Base-by-base conservation (phyloP, 148 eudicot species). In the Euryodendron excelsum region DNA sequence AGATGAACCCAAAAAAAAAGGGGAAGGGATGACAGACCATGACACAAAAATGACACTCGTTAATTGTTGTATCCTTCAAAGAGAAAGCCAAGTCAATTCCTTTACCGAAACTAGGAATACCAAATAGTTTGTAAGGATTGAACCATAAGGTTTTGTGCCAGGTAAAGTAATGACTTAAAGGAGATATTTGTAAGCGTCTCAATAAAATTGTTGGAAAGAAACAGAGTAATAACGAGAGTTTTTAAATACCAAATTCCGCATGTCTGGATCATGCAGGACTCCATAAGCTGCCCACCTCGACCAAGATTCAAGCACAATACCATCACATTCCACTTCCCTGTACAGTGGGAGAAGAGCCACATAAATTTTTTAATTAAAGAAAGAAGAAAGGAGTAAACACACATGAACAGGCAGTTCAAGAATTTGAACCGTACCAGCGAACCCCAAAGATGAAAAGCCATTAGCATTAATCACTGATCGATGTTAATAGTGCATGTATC, bases 301-400 rank as follows among this genome's bases (percentile, higher is more conserved):
- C 99, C 99, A 96, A 59, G 99, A 92, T 82, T 96, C 99, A 28
- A 96, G 91, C 59, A 93, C 99, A 76, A 96, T 82, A 73, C 99
- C 99, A 83, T 96, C 98, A 87, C 89, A 96, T 61, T 69, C 91
- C 93, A 93, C 87, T 80, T 96, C 99, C 88, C 99, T 96, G 80
- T 15, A 71, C 56, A 82, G 60, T 64, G 30, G 74, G 41, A 44
- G 44, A 13, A 25, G 61, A 76, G 34, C 21, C 47, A 50, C 2
- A 21, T 31, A 52, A 50, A 48, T 6, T 23, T 21, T 20, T 39
- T 12, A 11, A 45, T 30, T 23, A 7, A 27, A 12, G 8, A 27
- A 45, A 69, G 0, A n/a, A 48, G 28, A 5, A 39, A 9, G 25
- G 5, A 23, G 3, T 25, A 23, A 30, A 25, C 4, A 44, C 11